Conservation (phyloP, 225 moss, liverwort and hornwort species). For the Polytrichum formosum region DNA sequence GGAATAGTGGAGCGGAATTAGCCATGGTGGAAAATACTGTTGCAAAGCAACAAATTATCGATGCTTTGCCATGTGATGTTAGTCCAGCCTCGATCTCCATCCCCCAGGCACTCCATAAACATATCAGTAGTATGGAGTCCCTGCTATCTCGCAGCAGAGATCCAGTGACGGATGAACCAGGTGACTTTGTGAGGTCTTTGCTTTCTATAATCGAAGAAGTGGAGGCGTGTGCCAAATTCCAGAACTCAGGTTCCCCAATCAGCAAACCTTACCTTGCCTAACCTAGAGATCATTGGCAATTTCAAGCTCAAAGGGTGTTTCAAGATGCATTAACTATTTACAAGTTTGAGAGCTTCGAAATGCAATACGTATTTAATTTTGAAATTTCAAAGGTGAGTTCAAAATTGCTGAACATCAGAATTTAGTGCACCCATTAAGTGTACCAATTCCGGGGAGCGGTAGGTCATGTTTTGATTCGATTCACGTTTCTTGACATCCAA, state of each 20-base stretch:
- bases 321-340: too few relatives aligned
- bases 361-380: too few relatives aligned
- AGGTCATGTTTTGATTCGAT: too few relatives aligned
- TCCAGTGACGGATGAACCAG: conserved; percentile 11
- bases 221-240: conserved; percentile 8
- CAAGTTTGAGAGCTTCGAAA: too few relatives aligned
- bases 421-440: background rate
- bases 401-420: too few relatives aligned
- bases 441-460: too few relatives aligned
- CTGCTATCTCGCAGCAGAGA: conserved; percentile 1
- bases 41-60: background rate
- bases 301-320: too few relatives aligned
- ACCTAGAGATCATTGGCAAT: too few relatives aligned
- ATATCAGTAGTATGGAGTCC: conserved; percentile 28
- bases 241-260: background rate
- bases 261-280: too few relatives aligned
- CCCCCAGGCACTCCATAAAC: conserved; percentile 27
- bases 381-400: too few relatives aligned
- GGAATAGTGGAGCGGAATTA: conserved; percentile 7
- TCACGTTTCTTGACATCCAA: too few relatives aligned
- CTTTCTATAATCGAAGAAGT: conserved; percentile 36
- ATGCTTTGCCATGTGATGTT: background rate
- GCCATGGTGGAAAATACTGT: conserved; percentile 8
- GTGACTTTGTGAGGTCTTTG: conserved; percentile 36
- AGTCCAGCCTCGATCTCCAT: conserved; percentile 18